A percentile compares a stretch with the other conserved stretches of the same genome.
These are phyloP conservation scores for Aspergillus ustus DNA, from an alignment of 2,329 filamentous ascomycete species.

Conservation along the genomic window DNA sequence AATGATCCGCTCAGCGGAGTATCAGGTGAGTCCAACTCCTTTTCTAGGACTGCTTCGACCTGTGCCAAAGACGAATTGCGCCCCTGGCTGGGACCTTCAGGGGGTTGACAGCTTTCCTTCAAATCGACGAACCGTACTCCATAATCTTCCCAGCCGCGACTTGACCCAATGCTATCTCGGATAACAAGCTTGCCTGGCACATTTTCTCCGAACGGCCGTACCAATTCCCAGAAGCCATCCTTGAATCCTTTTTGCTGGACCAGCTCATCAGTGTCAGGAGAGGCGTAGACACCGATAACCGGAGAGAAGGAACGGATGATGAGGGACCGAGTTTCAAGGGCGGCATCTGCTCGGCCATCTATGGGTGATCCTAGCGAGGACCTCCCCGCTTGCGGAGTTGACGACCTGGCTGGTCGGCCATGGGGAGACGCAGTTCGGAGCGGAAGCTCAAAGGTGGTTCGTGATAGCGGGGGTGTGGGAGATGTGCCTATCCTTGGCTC, in stretches of 20 bases:
- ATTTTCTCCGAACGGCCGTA: slow-evolving; percentile 88
- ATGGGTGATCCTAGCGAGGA: slow-evolving; percentile 52
- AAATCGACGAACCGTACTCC: slow-evolving; percentile 82
- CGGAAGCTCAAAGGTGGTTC: slow-evolving; percentile 69
- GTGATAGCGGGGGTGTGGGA: slow-evolving; percentile 58
- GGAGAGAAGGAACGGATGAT: slow-evolving; percentile 87
- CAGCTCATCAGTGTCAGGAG: slow-evolving; percentile 80
- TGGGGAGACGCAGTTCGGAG: slow-evolving; percentile 72
- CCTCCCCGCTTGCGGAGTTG: slow-evolving; percentile 54
- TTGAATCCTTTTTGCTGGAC: slow-evolving; percentile 82
- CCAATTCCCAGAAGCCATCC: slow-evolving; percentile 78
- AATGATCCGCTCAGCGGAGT: slow-evolving; percentile 44
- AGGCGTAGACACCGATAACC: slow-evolving; percentile 85
- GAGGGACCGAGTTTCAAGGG: slow-evolving; percentile 64
- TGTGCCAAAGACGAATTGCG: slow-evolving; percentile 53
- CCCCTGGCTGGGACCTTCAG: slow-evolving; percentile 44
- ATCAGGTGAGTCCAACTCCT: slow-evolving; percentile 78
- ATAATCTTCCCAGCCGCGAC: slow-evolving; percentile 85
- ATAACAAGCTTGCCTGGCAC: slow-evolving; percentile 87
- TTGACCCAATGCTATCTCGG: slow-evolving; percentile 84
- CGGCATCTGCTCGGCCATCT: slow-evolving; percentile 57
- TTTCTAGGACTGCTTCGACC: slow-evolving; percentile 79
- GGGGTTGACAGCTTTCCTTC: slow-evolving; percentile 46
- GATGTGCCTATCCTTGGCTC: slow-evolving; percentile 61
- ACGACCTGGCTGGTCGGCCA: slow-evolving; percentile 62